Evolutionary conservation across 2,329 filamentous ascomycete genomes (phyloP).

Genomic region (Fusarium nodosum): DNA sequence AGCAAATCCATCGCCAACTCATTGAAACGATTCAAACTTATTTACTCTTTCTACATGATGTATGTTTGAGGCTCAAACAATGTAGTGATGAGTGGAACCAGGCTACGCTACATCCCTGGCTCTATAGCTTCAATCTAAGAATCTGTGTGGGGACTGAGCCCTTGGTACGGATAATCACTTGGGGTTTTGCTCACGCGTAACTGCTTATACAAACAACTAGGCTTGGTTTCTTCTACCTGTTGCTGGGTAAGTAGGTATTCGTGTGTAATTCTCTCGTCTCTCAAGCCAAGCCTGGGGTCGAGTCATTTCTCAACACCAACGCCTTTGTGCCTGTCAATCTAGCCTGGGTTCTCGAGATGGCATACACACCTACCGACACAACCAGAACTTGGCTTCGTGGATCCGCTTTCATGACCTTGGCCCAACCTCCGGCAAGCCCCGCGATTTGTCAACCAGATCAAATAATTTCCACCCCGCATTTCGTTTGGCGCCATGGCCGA

Average conservation of each 20-base stretch:
- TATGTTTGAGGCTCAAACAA: conserved; percentile 40
- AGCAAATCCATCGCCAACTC: neutral
- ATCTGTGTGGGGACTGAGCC: conserved; percentile 33
- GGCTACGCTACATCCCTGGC: conserved; percentile 34
- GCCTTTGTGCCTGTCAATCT: neutral
- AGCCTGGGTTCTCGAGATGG: conserved; percentile 49
- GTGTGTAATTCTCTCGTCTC: too few relatives aligned
- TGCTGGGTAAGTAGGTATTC: neutral
- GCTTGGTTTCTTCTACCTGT: neutral
- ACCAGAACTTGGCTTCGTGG: conserved; percentile 56
- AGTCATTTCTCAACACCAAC: neutral
- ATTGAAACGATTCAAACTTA: too few relatives aligned
- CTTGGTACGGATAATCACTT: neutral
- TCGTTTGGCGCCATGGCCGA: neutral
- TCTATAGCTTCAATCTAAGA: conserved; percentile 38
- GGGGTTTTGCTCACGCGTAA: neutral
- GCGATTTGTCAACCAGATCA: conserved; percentile 10
- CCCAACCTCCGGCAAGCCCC: conserved; percentile 59
- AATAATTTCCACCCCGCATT: conserved; percentile 11
- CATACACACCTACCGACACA: conserved; percentile 11
- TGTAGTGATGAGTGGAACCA: conserved; percentile 42
- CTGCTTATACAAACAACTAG: neutral
- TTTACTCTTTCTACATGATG: neutral
- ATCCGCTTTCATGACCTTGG: conserved; percentile 63
- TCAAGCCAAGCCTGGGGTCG: neutral